phyloP scores from a whole-genome alignment of 2,329 filamentous ascomycete genomes.

The Diplodia scrobiculata region DNA sequence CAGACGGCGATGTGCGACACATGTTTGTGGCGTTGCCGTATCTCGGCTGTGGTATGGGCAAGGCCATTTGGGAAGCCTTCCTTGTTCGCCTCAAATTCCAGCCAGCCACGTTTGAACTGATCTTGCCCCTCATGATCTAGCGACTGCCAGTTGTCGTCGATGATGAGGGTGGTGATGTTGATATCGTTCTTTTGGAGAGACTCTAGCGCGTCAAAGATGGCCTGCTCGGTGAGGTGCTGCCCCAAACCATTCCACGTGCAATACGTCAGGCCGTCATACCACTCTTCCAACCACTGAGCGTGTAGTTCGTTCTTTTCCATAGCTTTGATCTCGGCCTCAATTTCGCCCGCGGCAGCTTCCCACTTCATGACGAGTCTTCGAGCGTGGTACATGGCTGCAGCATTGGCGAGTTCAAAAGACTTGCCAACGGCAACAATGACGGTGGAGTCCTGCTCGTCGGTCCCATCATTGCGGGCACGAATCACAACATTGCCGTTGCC shows the following conservation, averaged over 20 bases:
- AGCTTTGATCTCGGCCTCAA: conserved; percentile 52
- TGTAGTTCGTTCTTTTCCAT: conserved; percentile 55
- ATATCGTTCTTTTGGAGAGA: conserved; percentile 71
- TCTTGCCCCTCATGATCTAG: conserved; percentile 58
- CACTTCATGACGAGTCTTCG: conserved; percentile 61
- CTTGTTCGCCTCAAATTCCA: conserved; percentile 79
- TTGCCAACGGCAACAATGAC: conserved; percentile 72
- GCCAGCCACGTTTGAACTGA: conserved; percentile 53
- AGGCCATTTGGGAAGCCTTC: conserved; percentile 78
- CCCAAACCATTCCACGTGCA: conserved; percentile 97
- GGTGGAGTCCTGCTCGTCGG: conserved; percentile 57
- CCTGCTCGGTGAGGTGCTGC: conserved; percentile 76
- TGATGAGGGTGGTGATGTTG: conserved; percentile 80
- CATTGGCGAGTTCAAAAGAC: conserved; percentile 73
- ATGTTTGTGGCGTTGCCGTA: conserved; percentile 68
- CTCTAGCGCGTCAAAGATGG: conserved; percentile 74
- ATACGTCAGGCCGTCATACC: conserved; percentile 91
- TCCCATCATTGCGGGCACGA: conserved; percentile 71
- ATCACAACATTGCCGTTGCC: conserved; percentile 67
- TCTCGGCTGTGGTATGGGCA: conserved; percentile 67
- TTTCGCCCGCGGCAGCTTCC: conserved; percentile 50
- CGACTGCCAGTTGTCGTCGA: conserved; percentile 96
- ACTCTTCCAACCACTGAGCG: conserved; percentile 74
- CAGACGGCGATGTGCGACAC: conserved; percentile 27
- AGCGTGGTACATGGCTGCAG: conserved; percentile 85